Evolutionary conservation across 495 filamentous ascomycete genomes (phyloP).

Genomic region (Haplographium delicatum): DNA sequence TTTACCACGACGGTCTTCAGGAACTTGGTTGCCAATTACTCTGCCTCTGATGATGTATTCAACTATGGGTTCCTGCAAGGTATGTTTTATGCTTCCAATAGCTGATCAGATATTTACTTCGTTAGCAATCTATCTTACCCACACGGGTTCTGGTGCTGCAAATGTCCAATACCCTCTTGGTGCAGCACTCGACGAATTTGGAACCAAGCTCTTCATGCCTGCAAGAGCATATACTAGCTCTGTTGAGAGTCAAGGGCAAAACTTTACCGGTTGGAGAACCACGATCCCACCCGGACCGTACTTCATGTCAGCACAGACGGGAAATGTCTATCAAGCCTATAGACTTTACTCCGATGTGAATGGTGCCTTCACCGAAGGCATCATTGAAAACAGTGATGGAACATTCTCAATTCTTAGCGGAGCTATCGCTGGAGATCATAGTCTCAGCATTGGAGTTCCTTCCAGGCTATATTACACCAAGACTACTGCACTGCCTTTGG

Average conservation of each 20-base stretch:
- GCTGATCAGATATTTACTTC: neutral
- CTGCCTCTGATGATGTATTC: slow-evolving; percentile 19
- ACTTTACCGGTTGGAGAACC: slow-evolving; percentile 16
- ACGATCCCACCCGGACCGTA: slow-evolving; percentile 36
- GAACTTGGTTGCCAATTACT: slow-evolving; percentile 15
- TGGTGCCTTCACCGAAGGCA: slow-evolving; percentile 40
- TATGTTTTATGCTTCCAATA: slow-evolving; percentile 1
- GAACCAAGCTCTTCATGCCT: slow-evolving; percentile 17
- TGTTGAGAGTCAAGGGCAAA: slow-evolving; percentile 15
- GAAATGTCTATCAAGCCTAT: slow-evolving; percentile 40
- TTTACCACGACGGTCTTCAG: slow-evolving; percentile 22
- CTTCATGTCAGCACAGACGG: slow-evolving; percentile 30
- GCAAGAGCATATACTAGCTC: slow-evolving; percentile 15
- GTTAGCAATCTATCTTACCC: slow-evolving; percentile 21
- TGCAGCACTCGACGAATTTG: slow-evolving; percentile 14
- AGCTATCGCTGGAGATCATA: slow-evolving; percentile 24
- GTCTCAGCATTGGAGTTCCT: slow-evolving; percentile 39
- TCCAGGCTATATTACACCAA: slow-evolving; percentile 49
- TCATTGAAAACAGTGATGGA: slow-evolving; percentile 26
- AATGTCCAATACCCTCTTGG: slow-evolving; percentile 17
- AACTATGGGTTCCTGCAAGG: slow-evolving; percentile 22
- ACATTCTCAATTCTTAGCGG: slow-evolving; percentile 37
- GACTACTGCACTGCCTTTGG: slow-evolving; percentile 36
- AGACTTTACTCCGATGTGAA: slow-evolving; percentile 42
- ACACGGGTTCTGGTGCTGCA: slow-evolving; percentile 11